Evolutionary conservation across 192 early-diverging fungal species (phyloP).

Genomic region (Coemansia sp.): DNA sequence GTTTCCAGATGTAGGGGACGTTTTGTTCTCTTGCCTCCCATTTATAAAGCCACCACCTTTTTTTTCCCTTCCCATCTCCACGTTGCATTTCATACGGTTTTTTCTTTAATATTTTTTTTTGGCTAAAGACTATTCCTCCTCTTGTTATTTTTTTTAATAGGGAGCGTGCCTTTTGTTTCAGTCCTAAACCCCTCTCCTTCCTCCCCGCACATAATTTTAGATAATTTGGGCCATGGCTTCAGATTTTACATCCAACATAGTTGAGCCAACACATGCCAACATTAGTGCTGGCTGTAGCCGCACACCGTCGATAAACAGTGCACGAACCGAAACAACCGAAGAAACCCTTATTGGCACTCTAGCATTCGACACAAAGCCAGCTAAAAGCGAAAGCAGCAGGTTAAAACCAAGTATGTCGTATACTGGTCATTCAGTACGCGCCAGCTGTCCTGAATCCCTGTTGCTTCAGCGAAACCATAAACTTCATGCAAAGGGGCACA

Average conservation of each 20-base stretch:
- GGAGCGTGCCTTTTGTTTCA: too few relatives aligned
- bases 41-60: background rate
- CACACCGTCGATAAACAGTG: conserved; percentile 6
- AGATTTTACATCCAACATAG: conserved; percentile 2
- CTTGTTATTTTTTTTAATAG: too few relatives aligned
- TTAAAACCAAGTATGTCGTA: background rate
- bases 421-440: background rate
- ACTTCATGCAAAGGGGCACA: conserved; percentile 3
- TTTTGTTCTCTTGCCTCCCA: background rate
- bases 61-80: background rate
- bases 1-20: too few relatives aligned
- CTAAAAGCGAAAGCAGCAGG: background rate
- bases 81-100: background rate
- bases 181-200: background rate
- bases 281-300: background rate
- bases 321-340: conserved; percentile 10
- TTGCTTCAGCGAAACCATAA: conserved; percentile 13
- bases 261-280: background rate
- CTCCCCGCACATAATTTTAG: background rate
- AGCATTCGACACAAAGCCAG: background rate
- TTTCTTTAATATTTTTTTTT: background rate
- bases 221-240: too few relatives aligned
- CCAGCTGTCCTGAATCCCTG: conserved; percentile 13
- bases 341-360: conserved; percentile 2
- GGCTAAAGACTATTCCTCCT: background rate